phyloP scores from a whole-genome alignment of 441 rosid genomes.

The Biscutella auriculata region DNA sequence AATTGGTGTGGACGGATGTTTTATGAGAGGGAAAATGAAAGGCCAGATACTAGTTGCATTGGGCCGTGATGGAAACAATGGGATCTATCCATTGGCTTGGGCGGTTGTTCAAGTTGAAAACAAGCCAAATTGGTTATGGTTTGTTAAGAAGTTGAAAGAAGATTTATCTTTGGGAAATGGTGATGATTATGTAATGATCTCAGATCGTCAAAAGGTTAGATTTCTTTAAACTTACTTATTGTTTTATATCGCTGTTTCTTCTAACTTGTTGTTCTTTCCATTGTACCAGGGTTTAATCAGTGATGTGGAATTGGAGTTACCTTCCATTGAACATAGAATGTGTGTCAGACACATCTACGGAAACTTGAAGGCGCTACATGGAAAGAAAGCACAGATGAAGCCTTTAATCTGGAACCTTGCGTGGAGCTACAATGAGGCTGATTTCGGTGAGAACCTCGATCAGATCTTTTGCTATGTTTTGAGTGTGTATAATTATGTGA shows the following conservation, averaged over 20 bases:
- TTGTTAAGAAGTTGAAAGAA: background rate
- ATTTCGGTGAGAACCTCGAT: no score
- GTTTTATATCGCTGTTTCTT: no score
- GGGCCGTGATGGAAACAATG: background rate
- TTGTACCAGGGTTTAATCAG: no score
- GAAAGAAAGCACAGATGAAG: background rate
- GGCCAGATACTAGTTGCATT: background rate
- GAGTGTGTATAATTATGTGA: no score
- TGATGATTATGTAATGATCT: background rate
- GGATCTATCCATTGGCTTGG: background rate
- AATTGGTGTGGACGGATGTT: background rate
- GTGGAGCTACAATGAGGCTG: no score
- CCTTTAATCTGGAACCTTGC: background rate
- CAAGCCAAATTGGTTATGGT: background rate
- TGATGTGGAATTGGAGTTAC: no score
- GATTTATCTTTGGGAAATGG: background rate
- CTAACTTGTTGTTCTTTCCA: no score
- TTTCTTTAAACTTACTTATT: no score
- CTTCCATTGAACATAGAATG: background rate
- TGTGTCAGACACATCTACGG: background rate
- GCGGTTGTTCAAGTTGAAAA: background rate
- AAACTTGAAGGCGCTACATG: background rate
- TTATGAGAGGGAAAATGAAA: no score
- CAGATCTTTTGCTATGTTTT: no score
- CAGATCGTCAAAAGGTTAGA: background rate